Conservation (phyloP, 352 stramenopile genomes). For the Aphanomyces astaci region DNA sequence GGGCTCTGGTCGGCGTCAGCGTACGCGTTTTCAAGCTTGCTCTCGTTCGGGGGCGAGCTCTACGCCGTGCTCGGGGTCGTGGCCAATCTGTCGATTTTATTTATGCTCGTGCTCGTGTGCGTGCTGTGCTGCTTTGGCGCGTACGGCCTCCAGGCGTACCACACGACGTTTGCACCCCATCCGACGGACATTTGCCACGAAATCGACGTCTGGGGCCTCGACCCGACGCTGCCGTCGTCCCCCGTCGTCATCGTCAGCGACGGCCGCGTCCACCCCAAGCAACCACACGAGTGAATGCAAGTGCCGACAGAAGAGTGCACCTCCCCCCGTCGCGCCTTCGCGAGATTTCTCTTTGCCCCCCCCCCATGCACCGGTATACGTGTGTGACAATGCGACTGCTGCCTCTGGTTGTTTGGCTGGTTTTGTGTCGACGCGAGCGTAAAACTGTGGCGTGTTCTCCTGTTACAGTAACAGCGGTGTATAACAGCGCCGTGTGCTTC, state of each 20-base stretch:
- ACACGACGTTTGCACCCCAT: neutral
- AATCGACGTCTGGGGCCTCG: slow-evolving; percentile 9
- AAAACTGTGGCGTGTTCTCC: too few relatives aligned
- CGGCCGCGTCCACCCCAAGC: neutral
- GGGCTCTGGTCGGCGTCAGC: slow-evolving; percentile 42
- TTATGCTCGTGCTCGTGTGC: slow-evolving; percentile 24
- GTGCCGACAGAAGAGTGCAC: too few relatives aligned
- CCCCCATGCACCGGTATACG: too few relatives aligned
- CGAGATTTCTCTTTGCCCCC: too few relatives aligned
- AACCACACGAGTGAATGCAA: too few relatives aligned
- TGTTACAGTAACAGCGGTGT: too few relatives aligned
- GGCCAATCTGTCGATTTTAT: slow-evolving; percentile 31
- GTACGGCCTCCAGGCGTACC: slow-evolving; percentile 4
- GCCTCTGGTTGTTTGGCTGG: too few relatives aligned
- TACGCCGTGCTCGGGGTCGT: slow-evolving; percentile 46
- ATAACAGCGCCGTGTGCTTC: too few relatives aligned
- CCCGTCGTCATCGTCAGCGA: neutral
- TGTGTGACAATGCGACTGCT: too few relatives aligned
- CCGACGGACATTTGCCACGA: slow-evolving; percentile 19
- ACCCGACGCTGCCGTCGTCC: neutral
- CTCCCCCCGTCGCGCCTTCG: too few relatives aligned
- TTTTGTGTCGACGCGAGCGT: too few relatives aligned
- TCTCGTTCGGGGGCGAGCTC: slow-evolving; percentile 53
- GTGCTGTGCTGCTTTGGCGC: slow-evolving; percentile 4
- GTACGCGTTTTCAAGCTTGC: slow-evolving; percentile 38